Base-by-base conservation (phyloP, 768 basidiomycete species). In the Daedaleopsis sinensis region DNA sequence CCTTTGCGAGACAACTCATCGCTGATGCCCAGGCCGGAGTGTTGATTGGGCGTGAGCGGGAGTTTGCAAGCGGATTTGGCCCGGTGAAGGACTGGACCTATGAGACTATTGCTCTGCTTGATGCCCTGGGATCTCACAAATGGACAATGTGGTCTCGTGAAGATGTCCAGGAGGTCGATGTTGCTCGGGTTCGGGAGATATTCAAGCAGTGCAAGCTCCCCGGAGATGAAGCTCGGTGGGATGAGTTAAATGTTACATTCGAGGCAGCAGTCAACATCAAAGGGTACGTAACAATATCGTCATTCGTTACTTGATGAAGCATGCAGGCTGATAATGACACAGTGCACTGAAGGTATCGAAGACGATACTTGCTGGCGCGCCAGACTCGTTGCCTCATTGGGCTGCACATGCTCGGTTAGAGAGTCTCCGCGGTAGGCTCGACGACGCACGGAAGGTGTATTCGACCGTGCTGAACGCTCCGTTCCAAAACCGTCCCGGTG, bases 391-490 rank as follows among this genome's bases (percentile, higher is more conserved):
- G 38, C 71, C 70, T 11, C 86, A 83, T 56, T 94, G 93, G 93
- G 79, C 78, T n/a, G 80, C 80, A n/a, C 91, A 93, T 74, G 90
- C 88, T 13, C 85, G 83, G 53, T 78, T 94, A 18, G 89, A 94
- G 69, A 80, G 82, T 36, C 70, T 87, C 47, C 86, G 90, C 10
- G 87, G 86, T 12, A 82, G 83, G 48, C 60, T 76, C 3, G 84
- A 86, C 58, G 90, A 90, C 21, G 90, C 91, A 15, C 82, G 91
- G 36, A 94, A 92, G 68, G 79, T 94, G 3, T 94, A 91, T 72
- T 81, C 87, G 65, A 86, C 87, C 1, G 78, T 90, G 8, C 81
- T 91, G 19, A 74, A 80, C 44, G 75, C 82, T 7, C 74, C 78
- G 3, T 73, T 76, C 11, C 54, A 58, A 15, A 73, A 71, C 12